Evolutionary conservation across 164 flowering plant species (phyloP).

Genomic region (Piper longum): DNA sequence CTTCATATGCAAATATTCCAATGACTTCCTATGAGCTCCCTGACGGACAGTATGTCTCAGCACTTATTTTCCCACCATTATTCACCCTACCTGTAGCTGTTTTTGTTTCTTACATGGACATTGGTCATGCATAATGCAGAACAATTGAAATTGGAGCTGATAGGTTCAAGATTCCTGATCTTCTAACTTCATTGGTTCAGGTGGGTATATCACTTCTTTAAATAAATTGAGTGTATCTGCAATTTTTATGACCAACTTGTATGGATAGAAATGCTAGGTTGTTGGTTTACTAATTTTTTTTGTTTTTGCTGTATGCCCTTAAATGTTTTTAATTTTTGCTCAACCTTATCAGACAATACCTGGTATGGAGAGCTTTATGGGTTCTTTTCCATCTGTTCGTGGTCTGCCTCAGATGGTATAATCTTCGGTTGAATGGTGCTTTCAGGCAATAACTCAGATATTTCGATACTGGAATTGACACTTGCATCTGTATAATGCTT

Average conservation of each 20-base stretch:
- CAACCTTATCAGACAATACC: conserved; percentile 59
- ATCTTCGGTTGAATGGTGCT: conserved; percentile 1
- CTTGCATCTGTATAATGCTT: conserved; percentile 1
- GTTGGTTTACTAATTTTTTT: background rate
- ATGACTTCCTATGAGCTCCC: conserved; percentile 97
- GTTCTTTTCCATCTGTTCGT: conserved; percentile 37
- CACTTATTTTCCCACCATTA: background rate
- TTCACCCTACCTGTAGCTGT: background rate
- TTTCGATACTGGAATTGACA: background rate
- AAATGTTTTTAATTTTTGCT: background rate
- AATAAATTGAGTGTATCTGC: background rate
- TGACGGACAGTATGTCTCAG: conserved; percentile 87
- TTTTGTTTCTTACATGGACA: background rate
- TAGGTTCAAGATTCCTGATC: conserved; percentile 91
- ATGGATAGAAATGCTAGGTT: background rate
- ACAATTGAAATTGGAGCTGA: conserved; percentile 94
- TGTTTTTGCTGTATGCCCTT: background rate
- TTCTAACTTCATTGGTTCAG: conserved; percentile 75
- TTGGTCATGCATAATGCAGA: conserved; percentile 24
- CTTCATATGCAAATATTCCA: conserved; percentile 84
- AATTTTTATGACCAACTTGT: background rate
- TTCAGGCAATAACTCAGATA: background rate
- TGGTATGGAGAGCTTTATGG: conserved; percentile 66
- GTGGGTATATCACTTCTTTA: conserved; percentile 20
- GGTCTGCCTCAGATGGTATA: conserved; percentile 93